Conservation (phyloP, 441 rosid genomes). For the Mallotus repandus region DNA sequence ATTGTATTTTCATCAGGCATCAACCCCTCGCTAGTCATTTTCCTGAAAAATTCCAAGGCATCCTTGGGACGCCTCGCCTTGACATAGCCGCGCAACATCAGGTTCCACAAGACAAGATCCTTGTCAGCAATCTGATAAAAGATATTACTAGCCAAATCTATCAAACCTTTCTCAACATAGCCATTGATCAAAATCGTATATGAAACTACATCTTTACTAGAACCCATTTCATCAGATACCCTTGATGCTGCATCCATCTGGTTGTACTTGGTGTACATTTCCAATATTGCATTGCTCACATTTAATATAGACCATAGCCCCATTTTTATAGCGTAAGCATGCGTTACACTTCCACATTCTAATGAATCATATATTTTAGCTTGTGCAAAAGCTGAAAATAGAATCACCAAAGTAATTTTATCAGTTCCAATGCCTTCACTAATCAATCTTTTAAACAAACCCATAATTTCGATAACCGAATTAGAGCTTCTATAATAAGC, state of each 20-base stretch:
- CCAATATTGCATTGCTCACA: constrained; percentile 32
- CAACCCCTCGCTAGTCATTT: constrained; percentile 22
- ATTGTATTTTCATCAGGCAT: constrained; percentile 29
- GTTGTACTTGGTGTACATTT: constrained; percentile 29
- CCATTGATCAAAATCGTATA: constrained; percentile 34
- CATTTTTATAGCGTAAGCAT: constrained; percentile 25
- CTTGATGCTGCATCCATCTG: constrained; percentile 22
- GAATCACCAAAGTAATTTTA: constrained; percentile 28
- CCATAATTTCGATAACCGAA: constrained; percentile 11
- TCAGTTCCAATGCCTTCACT: constrained; percentile 19
- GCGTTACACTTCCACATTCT: constrained; percentile 27
- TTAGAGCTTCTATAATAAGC: neutral
- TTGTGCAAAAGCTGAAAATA: constrained; percentile 27
- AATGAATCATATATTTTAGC: neutral
- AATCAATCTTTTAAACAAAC: constrained; percentile 24
- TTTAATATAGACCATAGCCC: constrained; percentile 21
- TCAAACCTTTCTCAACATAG: constrained; percentile 27
- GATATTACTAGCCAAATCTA: constrained; percentile 24
- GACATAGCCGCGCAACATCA: constrained; percentile 30
- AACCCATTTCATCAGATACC: constrained; percentile 21
- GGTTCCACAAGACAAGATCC: constrained; percentile 34
- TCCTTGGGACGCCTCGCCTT: constrained; percentile 22
- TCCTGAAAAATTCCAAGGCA: constrained; percentile 29
- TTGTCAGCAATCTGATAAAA: constrained; percentile 24
- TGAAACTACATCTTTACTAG: constrained; percentile 22